Base-by-base conservation (phyloP, 495 filamentous ascomycete species). In the Oidiodendron maius region DNA sequence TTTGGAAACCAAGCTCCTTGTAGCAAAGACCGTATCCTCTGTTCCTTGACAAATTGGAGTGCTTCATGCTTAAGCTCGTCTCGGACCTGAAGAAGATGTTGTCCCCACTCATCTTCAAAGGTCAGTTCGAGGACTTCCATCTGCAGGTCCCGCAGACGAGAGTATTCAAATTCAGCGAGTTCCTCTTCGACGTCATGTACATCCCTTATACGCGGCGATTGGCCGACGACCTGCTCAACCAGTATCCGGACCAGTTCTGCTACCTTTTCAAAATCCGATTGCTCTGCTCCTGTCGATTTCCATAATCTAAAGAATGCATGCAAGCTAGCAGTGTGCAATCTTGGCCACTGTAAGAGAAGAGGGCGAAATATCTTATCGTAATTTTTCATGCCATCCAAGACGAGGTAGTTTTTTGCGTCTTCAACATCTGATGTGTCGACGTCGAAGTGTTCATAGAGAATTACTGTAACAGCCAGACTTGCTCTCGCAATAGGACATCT, bases 401-500 rank as follows among this genome's bases (percentile, higher is more conserved):
- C 48, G 32, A 83, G 72, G 52, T 91, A 93, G 10, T 74, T 81
- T 62, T 89, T 87, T 4, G 78, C 70, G 55, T 95, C 91, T 51
- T 91, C 87, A 48, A 84, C 67, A 44, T 93, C 89, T 2, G 86
- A 83, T 58, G 87, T 91, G 51, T 93, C 88, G 24, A 96, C 85
- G 50, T 95, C 87, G 53, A 99, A 99, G 69, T 95, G 90, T 51
- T 97, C 89, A 63, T 93, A 96, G 12, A 99, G 67, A 12, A 94
- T 87, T 22, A 80, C 75, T 2, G 91, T 97, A 20, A 96, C 83
- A 0, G 90, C 85, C 51, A 99, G 69, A 46, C 89, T 95, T 8
- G 89, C 86, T 53, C 86, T 75, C 4, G 94, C 88, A 53, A 99
- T 77, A 1, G 94, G 93, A 68, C 91, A 96, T 43, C 91, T 76